A percentile compares a stretch with the other conserved stretches of the same genome.
Conservation (phyloP, 192 early-diverging fungal species). For the Diversispora eburnea region DNA sequence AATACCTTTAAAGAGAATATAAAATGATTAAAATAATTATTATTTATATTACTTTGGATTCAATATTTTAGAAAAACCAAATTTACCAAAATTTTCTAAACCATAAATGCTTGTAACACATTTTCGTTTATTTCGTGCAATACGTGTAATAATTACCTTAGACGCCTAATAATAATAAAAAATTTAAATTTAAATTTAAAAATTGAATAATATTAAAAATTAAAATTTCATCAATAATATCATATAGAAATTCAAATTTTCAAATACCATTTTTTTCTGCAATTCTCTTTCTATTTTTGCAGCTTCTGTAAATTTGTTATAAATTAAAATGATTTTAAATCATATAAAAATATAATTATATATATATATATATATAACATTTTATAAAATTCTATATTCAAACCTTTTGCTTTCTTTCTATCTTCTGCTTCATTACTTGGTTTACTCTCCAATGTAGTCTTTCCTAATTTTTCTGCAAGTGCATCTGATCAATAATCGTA, state of each 20-base stretch:
- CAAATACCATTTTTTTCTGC: conserved; percentile 70
- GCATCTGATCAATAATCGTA: conserved; percentile 27
- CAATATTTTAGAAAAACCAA: not conserved
- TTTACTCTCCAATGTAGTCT: conserved; percentile 28
- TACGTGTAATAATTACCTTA: conserved; percentile 46
- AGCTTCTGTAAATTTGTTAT: conserved; percentile 48
- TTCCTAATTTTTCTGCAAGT: conserved; percentile 35
- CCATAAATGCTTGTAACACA: conserved; percentile 81
- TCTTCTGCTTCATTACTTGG: conserved; percentile 33
- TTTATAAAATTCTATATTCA: not conserved
- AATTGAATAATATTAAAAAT: not conserved
- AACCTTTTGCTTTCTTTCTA: conserved; percentile 48
- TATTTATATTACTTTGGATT: too few relatives aligned
- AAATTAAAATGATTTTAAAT: conserved; percentile 1
- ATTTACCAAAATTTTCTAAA: conserved; percentile 83
- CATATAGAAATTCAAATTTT: not conserved
- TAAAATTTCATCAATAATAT: not conserved
- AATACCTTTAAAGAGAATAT: conserved; percentile 55
- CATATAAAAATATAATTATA: not conserved
- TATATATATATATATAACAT: not conserved
- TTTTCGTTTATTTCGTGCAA: conserved; percentile 92
- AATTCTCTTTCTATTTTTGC: conserved; percentile 73
- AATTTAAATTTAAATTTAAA: too few relatives aligned
- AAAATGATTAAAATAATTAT: not conserved
- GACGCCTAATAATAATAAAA: not conserved